Percentiles rank a stretch among this genome's conserved stretches.
phyloP scores from a whole-genome alignment of 176 grass and related monocot genomes.

The Secale cereale region DNA sequence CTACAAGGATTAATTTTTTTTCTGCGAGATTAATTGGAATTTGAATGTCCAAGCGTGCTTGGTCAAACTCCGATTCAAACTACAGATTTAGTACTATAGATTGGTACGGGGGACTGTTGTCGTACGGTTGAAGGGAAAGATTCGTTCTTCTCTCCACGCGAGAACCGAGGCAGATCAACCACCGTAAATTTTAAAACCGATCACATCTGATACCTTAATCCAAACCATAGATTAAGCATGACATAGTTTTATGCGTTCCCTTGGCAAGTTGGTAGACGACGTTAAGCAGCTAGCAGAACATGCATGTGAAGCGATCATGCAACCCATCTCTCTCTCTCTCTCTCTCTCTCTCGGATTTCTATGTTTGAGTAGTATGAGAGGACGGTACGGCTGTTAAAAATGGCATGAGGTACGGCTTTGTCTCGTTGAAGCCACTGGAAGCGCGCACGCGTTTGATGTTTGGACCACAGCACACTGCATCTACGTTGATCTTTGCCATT shows the following conservation, averaged over 20 bases:
- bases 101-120: not conserved
- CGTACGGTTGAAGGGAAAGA: not conserved
- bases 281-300: not conserved
- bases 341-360: not conserved
- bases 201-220: constrained; percentile 13
- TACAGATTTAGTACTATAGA: not conserved
- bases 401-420: constrained; percentile 28
- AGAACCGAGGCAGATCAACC: constrained; percentile 11
- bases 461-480: not conserved
- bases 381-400: not conserved
- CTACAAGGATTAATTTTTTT: too few species aligned
- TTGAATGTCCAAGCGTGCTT: not conserved
- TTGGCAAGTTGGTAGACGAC: not conserved
- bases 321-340: not conserved
- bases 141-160: not conserved
- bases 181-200: not conserved
- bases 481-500: not conserved
- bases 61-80: not conserved
- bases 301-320: constrained; percentile 32
- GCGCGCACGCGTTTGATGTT: not conserved
- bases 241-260: not conserved
- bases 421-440: not conserved
- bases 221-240: constrained; percentile 14
- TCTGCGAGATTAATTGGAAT: not conserved
- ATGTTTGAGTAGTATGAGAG: not conserved